Percentiles rank a stretch among this genome's conserved stretches.
Conservation (phyloP, 2,329 filamentous ascomycete genomes). For the Pyrenophora tritici-repentis region DNA sequence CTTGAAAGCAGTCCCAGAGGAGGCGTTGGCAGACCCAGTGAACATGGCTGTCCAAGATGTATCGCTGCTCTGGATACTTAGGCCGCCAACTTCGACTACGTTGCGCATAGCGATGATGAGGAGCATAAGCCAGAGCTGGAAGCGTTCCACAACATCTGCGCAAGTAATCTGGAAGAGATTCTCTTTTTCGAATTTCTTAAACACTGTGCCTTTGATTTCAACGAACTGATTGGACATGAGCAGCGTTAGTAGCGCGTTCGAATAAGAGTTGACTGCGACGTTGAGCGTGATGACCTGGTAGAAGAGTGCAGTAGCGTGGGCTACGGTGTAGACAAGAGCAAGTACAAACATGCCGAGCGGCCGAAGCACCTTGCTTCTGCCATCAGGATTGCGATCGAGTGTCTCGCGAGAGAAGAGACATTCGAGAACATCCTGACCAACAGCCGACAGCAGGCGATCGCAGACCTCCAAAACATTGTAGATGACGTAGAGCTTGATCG, state of each 20-base stretch:
- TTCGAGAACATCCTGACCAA: slow-evolving; percentile 95
- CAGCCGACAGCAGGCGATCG: slow-evolving; percentile 84
- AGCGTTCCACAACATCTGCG: slow-evolving; percentile 94
- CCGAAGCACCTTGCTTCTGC: slow-evolving; percentile 86
- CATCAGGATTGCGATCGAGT: slow-evolving; percentile 82
- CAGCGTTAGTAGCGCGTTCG: slow-evolving; percentile 89
- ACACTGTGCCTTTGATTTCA: slow-evolving; percentile 97
- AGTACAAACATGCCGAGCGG: slow-evolving; percentile 91
- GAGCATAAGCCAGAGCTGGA: slow-evolving; percentile 97
- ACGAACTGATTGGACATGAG: slow-evolving; percentile 98
- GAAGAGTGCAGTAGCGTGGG: slow-evolving; percentile 86
- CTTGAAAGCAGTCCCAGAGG: slow-evolving; percentile 58
- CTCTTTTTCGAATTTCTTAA: slow-evolving; percentile 98
- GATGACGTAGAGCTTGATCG: slow-evolving; percentile 98
- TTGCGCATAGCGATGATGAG: slow-evolving; percentile 95
- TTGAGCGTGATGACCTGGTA: slow-evolving; percentile 98
- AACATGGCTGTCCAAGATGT: slow-evolving; percentile 40
- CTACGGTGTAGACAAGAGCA: slow-evolving; percentile 82
- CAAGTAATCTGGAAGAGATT: slow-evolving; percentile 96
- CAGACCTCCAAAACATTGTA: slow-evolving; percentile 96
- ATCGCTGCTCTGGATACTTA: slow-evolving; percentile 59
- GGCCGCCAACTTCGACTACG: slow-evolving; percentile 89
- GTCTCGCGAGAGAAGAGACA: slow-evolving; percentile 94
- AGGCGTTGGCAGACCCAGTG: slow-evolving; percentile 52
- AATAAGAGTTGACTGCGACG: slow-evolving; percentile 97